Base-by-base conservation (phyloP, 2,329 filamentous ascomycete genomes). In the Zymoseptoria brevis region DNA sequence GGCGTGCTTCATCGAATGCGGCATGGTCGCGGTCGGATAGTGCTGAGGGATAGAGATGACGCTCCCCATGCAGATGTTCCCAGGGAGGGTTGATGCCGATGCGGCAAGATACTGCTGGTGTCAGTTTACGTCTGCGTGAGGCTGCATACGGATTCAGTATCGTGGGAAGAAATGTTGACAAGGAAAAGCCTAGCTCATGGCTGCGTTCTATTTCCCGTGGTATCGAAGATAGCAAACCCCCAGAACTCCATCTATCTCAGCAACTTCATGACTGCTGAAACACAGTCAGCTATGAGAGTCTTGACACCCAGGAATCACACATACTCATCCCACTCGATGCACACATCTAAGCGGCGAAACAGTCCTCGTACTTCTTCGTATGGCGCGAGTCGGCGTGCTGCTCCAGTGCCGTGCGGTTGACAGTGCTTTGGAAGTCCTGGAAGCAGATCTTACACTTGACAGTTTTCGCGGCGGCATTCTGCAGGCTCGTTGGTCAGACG, bases 391-490 rank as follows among this genome's bases (percentile, higher is more conserved):
- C 72, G 62, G 88, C 87, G 74, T 92, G 88, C 70, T 88, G 84
- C 61, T 81, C 82, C 63, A 91, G 82, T 63, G 87, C 85, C 69
- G 86, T 86, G 62, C 81, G 84, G 71, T 87, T 87, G 62, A 86
- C 87, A 41, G 88, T 92, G 79, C 87, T 87, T 67, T 91, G 81
- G 78, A 92, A 91, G 29, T 87, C 88, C 67, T 87, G 83, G 76
- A 86, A 88, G 87, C 88, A 92, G 69, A 85, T 79, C 66, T 83
- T 77, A 81, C 88, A 92, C 75, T 89, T 86, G 75, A 91, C 89
- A 71, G 83, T 86, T 79, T 85, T 88, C 60, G 88, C 88, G 67
- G 86, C 80, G 67, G 82, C 80, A 77, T 91, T 91, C 86, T 89
- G 26, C 1, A 55, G 19, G 26, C 6, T n/a, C 16, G 13, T 16